Evolutionary conservation across 495 filamentous ascomycete species (phyloP), one percentile per base, ranked within the genome.

Genomic region (Aspergillus hancockii): DNA sequence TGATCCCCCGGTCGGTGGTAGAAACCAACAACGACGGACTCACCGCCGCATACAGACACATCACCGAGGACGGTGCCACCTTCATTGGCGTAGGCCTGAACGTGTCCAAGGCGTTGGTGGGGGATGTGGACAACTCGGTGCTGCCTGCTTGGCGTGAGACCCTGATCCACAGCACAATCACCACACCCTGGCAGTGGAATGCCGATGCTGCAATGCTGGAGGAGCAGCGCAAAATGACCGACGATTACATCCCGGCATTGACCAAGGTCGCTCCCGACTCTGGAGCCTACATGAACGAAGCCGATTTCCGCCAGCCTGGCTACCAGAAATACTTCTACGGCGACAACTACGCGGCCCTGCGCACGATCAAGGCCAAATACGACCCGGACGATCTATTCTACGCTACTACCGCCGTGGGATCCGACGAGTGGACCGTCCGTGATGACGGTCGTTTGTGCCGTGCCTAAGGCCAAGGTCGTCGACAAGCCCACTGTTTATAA

Each of bases 301-400:
- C 68, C 10, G 77, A 87, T 49, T 76, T 76, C 65, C 67, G 66
- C 19, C 75, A 87, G 60, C 76, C 75, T 0, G 57, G 82, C 54
- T 88, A 71, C 65, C 70, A 87, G 63, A 18, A 67, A 25, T 72
- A 53, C 5, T 86, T 85, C 60, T 87, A 79, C 36, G 83, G 84
- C 0, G 23, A 18, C 1, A 80, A 80, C 55, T 83, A 83, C 55
- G 50, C 31, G 4, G 25, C 34, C 0, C 62, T 83, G 55, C 49
- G 63, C 10, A 23, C 59, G 10, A 71, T 83, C 53, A 83, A 85
- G 69, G 47, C 59, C 0, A 72, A 72, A 49, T 76, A 83, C 16
- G 86, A 90, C 69, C 85, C 87, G 0, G 54, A 75, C 9, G 75
- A 80, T 46, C 67, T 88, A 3, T 79, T 89, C 41, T 88, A 85